Base-by-base conservation (phyloP, 148 eudicot genomes). In the Silene conica region DNA sequence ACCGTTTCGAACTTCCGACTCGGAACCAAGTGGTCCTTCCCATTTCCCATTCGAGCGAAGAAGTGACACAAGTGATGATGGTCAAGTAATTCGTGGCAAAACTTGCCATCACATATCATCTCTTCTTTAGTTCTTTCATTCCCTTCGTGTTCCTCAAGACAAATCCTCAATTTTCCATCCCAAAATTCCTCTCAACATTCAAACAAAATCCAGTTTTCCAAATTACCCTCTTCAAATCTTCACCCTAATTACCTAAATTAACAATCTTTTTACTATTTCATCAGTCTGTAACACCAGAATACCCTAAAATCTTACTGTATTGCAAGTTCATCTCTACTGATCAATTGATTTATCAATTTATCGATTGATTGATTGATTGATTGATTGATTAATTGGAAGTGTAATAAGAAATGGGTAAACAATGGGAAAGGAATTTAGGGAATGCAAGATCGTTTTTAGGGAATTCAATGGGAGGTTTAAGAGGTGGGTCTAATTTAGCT, bases 401-500 rank as follows among this genome's bases (percentile, higher is more conserved):
- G 55, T 12, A 50, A 50, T 50, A 7, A 50, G 55, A 50, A 15
- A 89, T 87, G 86, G 71, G 70, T n/a, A 83, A 80, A 70, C 67
- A 83, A 50, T 81, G 91, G 87, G 71, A 65, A 34, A 86, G 76
- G 71, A 62, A 79, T 28, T 10, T 81, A 1, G 89, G 87, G 0
- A 89, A 86, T 63, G 82, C 84, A 69, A 80, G 92, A 54, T 86
- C 94, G 0, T 81, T 92, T 60, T 15, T 89, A 5, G 92, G 92
- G 31, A 91, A 91, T 78, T 80, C 90, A 8, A 85, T 83, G 87
- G 94, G 97, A 26, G 92, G 97, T 15, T 73, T 89, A 18, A 76
- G 87, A 69, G 97, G 94, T 5, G 85, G 87, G 20, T 61, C 79
- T 76, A 89, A 83, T 41, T 70, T 92, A 41, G 94, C 97, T 26